Base-by-base conservation (phyloP, 768 basidiomycete species). In the Suillus clintonianus region DNA sequence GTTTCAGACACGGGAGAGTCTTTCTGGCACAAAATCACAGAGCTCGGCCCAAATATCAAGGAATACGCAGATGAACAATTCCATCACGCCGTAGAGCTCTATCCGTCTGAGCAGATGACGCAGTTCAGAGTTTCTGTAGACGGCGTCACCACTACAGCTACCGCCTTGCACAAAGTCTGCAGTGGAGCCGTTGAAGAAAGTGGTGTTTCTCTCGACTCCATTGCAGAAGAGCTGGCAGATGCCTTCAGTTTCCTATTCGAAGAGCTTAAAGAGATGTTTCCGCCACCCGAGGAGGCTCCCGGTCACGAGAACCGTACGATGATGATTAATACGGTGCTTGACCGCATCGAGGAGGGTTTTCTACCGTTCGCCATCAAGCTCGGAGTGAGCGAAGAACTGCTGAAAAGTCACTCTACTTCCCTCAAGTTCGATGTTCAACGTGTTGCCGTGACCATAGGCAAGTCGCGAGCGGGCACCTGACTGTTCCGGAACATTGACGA, bases 261-360 rank as follows among this genome's bases (percentile, higher is more conserved):
- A 4, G 74, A 77, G 54, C 60, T 76, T 11, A 36, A 67, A 55
- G 47, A 45, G 3, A 56, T 42, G 51, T 77, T 82, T 58, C 69
- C 74, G 3, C 63, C 74, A 2, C 74, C 78, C 5, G 68, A 68
- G 37, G 42, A 74, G 36, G 75, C 76, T 9, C 73, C 76, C 5
- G 61, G 68, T 14, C 76, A 78, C 59, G 71, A 67, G 39, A 61
- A 72, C 32, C 70, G 77, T 3, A 65, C 62, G 19, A 61, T 11
- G 6, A 68, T 69, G 36, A 66, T 79, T 5, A 32, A 15, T 5
- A 45, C 30, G 13, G 65, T 68, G 6, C 64, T 82, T 37, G 64
- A 67, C 13, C 67, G 71, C 63, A 63, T 70, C 0, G 75, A 76
- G 50, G 67, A 64, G 36, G 67, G 62, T 6, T 60, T 81, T 4